Conservation (phyloP, 495 filamentous ascomycete genomes). For the Hyaloscypha finlandica region DNA sequence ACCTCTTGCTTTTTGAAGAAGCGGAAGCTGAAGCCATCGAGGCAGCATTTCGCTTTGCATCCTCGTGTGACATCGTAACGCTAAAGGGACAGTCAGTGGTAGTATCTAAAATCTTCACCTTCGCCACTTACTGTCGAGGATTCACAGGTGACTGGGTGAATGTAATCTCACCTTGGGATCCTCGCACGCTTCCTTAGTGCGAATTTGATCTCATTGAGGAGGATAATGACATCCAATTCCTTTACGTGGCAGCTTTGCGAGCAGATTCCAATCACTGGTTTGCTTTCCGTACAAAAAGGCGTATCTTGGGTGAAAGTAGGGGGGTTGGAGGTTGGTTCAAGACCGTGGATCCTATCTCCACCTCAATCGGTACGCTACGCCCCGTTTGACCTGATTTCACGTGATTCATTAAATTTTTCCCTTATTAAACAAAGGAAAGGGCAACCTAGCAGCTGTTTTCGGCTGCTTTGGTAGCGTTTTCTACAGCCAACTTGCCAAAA, state of each 20-base stretch:
- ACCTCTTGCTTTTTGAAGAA: not conserved
- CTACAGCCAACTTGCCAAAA: too few species aligned
- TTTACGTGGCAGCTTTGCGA: not conserved
- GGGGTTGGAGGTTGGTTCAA: not conserved
- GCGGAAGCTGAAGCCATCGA: not conserved
- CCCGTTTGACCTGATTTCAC: too few species aligned
- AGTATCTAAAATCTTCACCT: too few species aligned
- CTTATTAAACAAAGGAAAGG: too few species aligned
- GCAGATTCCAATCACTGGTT: not conserved
- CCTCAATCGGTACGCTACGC: too few species aligned
- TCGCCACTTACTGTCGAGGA: too few species aligned
- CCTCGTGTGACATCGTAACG: not conserved
- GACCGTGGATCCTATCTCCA: not conserved
- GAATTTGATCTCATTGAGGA: not conserved
- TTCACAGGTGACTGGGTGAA: too few species aligned
- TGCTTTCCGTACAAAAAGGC: not conserved
- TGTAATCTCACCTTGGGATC: too few species aligned
- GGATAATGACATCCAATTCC: not conserved
- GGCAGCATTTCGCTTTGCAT: not conserved
- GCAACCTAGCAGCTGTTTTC: too few species aligned
- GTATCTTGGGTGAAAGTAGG: not conserved
- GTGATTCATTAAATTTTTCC: too few species aligned
- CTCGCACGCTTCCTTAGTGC: not conserved
- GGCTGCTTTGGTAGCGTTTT: too few species aligned
- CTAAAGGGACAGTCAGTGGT: not conserved